Percentiles rank a stretch among this genome's conserved stretches.
Conservation (phyloP, 2,329 filamentous ascomycete genomes). For the Talaromyces sp. region DNA sequence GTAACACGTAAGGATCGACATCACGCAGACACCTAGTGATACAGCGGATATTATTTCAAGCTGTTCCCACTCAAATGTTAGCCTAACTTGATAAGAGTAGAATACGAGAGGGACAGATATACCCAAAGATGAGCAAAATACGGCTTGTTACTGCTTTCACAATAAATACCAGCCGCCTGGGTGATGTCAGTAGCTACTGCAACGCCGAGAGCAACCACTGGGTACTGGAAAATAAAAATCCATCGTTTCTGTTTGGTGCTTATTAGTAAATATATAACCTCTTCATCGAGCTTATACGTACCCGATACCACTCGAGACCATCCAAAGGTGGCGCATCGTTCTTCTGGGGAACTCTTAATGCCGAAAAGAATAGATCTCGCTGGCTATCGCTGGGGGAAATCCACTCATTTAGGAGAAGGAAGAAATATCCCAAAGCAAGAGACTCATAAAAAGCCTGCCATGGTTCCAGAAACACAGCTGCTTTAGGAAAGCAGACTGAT, state of each 20-base stretch:
- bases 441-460: slow-evolving; percentile 38
- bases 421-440: slow-evolving; percentile 41
- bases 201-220: slow-evolving; percentile 21
- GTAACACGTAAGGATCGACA: slow-evolving; percentile 25
- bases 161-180: slow-evolving; percentile 25
- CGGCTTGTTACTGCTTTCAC: slow-evolving; percentile 24
- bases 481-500: slow-evolving; percentile 32
- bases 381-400: slow-evolving; percentile 31
- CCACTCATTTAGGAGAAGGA: slow-evolving; percentile 42
- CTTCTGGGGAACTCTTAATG: slow-evolving; percentile 26
- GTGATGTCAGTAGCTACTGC: slow-evolving; percentile 28
- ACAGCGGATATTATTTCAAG: background rate
- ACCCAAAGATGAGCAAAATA: slow-evolving; percentile 38
- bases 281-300: slow-evolving; percentile 12
- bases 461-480: slow-evolving; percentile 37
- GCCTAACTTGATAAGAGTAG: slow-evolving; percentile 18
- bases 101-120: slow-evolving; percentile 16
- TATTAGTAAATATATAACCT: background rate
- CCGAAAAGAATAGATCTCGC: slow-evolving; percentile 34
- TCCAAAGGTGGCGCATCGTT: slow-evolving; percentile 18
- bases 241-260: slow-evolving; percentile 22
- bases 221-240: slow-evolving; percentile 40
- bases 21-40: background rate
- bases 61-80: background rate
- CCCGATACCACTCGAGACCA: slow-evolving; percentile 24